Evolutionary conservation across 2,329 filamentous ascomycete genomes (phyloP), one percentile per base, ranked within the genome.

Genomic region (Chaetomiaceae sp.): DNA sequence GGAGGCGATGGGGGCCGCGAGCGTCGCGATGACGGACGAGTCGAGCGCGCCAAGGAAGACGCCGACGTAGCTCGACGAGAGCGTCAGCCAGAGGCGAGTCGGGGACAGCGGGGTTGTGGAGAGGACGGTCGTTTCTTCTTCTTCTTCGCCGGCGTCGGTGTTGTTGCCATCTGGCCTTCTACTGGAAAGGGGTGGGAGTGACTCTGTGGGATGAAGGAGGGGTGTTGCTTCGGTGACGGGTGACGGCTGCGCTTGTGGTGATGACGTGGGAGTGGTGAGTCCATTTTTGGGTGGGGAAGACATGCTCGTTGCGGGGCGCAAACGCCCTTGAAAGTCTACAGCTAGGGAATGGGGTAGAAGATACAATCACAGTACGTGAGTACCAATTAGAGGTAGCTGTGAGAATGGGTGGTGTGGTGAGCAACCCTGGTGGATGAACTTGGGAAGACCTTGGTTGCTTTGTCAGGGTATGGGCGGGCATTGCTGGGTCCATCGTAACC

Each of bases 11-110:
- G 89, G 87, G 0, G 79, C 86, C 0, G 86, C 84, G 1, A 95
- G 75, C 0, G 89, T 95, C 8, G 89, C 88, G 56, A 95, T 87
- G 53, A 95, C 84, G 38, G 87, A 93, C 1, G 78, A 79, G 66
- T 95, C 88, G 32, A 83, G 68, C 30, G 80, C 79, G 26, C 78
- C 79, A 1, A 83, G 65, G 58, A 83, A 81, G 15, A 83, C 79
- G 51, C 80, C 80, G 2, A 83, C 60, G 62, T 73, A 83, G 20
- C 74, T 67, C 2, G 73, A 72, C 48, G 69, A 71, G 36, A 84
- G 69, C 48, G 78, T 80, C 42, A 81, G 61, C 47, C 66, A 68
- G 10, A 83, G 67, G 47, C 69, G 72, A 11, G 67, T 57, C 2
- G 70, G 67, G 2, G 72, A 72, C 17, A 76, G 60, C 45, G 77